Evolutionary conservation across 2,329 filamentous ascomycete species (phyloP), one percentile per base, ranked within the genome.

Genomic region (Xylariaceae sp.): DNA sequence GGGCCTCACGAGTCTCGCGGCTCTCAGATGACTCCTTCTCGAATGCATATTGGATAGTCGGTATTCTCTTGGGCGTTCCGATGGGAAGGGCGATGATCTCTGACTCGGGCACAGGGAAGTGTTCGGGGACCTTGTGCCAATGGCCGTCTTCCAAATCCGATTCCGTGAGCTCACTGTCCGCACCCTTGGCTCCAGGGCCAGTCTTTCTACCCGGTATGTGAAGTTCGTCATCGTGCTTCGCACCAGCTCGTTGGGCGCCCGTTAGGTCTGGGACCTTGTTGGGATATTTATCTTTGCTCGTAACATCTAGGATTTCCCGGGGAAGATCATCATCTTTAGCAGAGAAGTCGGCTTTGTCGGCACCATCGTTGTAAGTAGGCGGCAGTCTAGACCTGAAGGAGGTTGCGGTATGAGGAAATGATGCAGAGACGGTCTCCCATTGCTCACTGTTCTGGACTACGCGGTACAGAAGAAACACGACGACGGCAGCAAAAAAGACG

Each of bases 21-120:
- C 79, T 81, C 9, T 77, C 74, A 6, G 80, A 75, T 0, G 83
- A 78, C 73, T 96, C 92, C 51, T 79, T 72, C n/a, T 75, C 78
- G 70, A 96, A 95, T 2, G 77, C 74, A 71, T 85, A 81, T 73
- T 97, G 94, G 53, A 97, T 86, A 67, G 80, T 84, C 1, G 91
- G 90, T 13, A 97, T 87, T 2, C 80, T 67, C 68, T 85, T 86
- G 2, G 90, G 81, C 30, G 80, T 80, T 48, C 86, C 89, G 1
- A 85, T 87, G 1, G 94, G 94, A 35, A 97, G 79, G 50, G 79
- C 78, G 59, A 92, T 92, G 57, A 96, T 78, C 15, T 88, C 87
- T 59, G 86, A 83, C 2, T 81, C 74, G 6, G 86, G 78, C 2
- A 97, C 75, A 0, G 94, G 92, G 74, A 89, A 97, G 70, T 88